These are phyloP conservation scores for Schwanniomyces polymorphus DNA, from an alignment of 805 yeast genomes.

Conservation along the genomic window DNA sequence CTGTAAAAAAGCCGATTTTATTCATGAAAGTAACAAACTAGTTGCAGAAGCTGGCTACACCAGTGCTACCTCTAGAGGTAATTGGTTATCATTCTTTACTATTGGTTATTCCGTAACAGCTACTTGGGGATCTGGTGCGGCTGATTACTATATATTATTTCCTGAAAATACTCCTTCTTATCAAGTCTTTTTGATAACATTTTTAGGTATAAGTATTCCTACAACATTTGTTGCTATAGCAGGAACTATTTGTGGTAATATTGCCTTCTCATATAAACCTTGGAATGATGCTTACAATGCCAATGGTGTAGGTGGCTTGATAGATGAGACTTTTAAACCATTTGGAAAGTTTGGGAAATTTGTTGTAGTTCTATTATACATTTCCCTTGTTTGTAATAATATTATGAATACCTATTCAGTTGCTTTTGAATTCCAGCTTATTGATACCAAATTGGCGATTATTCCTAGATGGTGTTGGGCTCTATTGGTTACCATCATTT, in stretches of 20 bases:
- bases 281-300: slow-evolving; percentile 29
- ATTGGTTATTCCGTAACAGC: slow-evolving; percentile 36
- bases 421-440: slow-evolving; percentile 33
- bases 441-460: slow-evolving; percentile 22
- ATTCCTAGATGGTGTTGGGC: slow-evolving; percentile 43
- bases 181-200: slow-evolving; percentile 28
- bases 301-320: slow-evolving; percentile 33
- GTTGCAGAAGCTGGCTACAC: slow-evolving; percentile 15
- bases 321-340: slow-evolving; percentile 28
- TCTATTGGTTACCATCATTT: slow-evolving; percentile 27
- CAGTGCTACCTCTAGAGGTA: slow-evolving; percentile 22
- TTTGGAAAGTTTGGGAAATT: slow-evolving; percentile 40
- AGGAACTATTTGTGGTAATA: slow-evolving; percentile 28
- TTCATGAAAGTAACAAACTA: slow-evolving; percentile 16
- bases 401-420: slow-evolving; percentile 37
- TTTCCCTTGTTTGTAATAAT: slow-evolving; percentile 35
- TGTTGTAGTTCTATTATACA: slow-evolving; percentile 27
- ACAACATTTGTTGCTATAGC: slow-evolving; percentile 33
- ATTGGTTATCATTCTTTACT: slow-evolving; percentile 35
- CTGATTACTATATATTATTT: slow-evolving; percentile 33
- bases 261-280: slow-evolving; percentile 30
- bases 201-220: slow-evolving; percentile 26
- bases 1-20: slow-evolving; percentile 18
- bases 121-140: slow-evolving; percentile 36
- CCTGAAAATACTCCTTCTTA: slow-evolving; percentile 27